phyloP scores from a whole-genome alignment of 352 stramenopile genomes.

The Phytophthora colocasiae region DNA sequence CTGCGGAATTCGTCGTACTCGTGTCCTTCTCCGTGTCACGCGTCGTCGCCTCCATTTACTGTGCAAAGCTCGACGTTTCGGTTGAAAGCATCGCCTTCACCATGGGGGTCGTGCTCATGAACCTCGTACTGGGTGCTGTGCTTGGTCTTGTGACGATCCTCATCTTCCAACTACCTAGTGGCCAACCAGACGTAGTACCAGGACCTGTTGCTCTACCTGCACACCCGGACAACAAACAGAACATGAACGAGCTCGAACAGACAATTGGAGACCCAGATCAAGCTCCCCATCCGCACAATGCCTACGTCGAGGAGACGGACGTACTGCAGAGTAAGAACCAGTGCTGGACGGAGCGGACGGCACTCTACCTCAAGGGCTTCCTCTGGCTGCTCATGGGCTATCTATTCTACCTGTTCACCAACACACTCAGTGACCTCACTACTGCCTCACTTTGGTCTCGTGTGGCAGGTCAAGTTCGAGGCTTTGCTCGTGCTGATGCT shows the following conservation, averaged over 20 bases:
- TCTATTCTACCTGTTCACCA: constrained; percentile 68
- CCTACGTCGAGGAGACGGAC: constrained; percentile 55
- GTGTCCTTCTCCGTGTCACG: constrained; percentile 71
- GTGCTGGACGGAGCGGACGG: constrained; percentile 38
- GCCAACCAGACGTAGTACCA: constrained; percentile 27
- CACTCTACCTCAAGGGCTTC: constrained; percentile 68
- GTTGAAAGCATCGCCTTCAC: constrained; percentile 60
- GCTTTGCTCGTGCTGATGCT: constrained; percentile 70
- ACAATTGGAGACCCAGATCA: constrained; percentile 36
- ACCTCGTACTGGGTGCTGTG: constrained; percentile 56
- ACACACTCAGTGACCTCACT: constrained; percentile 58
- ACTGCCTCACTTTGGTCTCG: constrained; percentile 55
- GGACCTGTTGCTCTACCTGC: background rate
- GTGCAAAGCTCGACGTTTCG: constrained; percentile 60
- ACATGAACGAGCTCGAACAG: constrained; percentile 36
- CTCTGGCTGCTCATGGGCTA: constrained; percentile 68
- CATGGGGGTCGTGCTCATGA: constrained; percentile 56
- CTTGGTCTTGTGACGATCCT: constrained; percentile 57
- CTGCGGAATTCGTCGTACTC: constrained; percentile 71
- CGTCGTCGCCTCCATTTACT: constrained; percentile 66
- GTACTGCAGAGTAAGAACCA: constrained; percentile 13
- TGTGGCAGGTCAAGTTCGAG: constrained; percentile 78
- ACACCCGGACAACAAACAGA: constrained; percentile 16
- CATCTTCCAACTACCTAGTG: constrained; percentile 63
- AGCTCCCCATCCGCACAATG: constrained; percentile 57